Conservation (phyloP, 345 rosid genomes). For the Gynandropsis gynandra region DNA sequence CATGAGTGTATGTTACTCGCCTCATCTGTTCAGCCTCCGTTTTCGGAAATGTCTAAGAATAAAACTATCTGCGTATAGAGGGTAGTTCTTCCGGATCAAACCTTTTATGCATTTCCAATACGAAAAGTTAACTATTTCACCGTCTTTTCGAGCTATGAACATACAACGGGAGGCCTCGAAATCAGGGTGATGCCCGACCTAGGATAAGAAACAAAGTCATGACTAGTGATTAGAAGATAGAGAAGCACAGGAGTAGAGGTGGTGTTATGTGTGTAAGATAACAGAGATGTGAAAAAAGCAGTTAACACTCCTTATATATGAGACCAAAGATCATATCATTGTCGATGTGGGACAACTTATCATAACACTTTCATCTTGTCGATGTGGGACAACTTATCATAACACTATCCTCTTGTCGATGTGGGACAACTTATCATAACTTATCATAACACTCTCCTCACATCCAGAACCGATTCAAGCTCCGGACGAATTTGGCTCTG, state of each 20-base stretch:
- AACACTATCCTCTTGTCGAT: too few relatives aligned
- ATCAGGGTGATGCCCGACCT: slow-evolving; percentile 89
- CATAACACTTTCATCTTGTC: background rate
- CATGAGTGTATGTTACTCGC: slow-evolving; percentile 33
- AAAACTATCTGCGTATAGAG: slow-evolving; percentile 81
- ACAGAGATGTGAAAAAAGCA: background rate
- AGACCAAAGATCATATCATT: background rate
- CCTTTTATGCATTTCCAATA: slow-evolving; percentile 99
- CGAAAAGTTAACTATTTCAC: slow-evolving; percentile 70
- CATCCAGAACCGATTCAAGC: too few relatives aligned
- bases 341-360: too few relatives aligned
- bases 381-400: too few relatives aligned
- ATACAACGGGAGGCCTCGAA: slow-evolving; percentile 68
- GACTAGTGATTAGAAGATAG: background rate
- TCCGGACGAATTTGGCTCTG: too few relatives aligned
- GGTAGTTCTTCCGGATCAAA: slow-evolving; percentile 80
- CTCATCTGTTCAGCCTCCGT: slow-evolving; percentile 40
- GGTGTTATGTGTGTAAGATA: background rate
- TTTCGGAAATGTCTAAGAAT: slow-evolving; percentile 77
- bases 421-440: too few relatives aligned
- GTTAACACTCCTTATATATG: background rate
- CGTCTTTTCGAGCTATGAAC: slow-evolving; percentile 82
- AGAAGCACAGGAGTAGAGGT: background rate
- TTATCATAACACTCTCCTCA: too few relatives aligned
- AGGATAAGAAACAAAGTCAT: slow-evolving; percentile 10